These are phyloP conservation scores for Penicillium herquei DNA, from an alignment of 495 filamentous ascomycete genomes.

Conservation along the genomic window DNA sequence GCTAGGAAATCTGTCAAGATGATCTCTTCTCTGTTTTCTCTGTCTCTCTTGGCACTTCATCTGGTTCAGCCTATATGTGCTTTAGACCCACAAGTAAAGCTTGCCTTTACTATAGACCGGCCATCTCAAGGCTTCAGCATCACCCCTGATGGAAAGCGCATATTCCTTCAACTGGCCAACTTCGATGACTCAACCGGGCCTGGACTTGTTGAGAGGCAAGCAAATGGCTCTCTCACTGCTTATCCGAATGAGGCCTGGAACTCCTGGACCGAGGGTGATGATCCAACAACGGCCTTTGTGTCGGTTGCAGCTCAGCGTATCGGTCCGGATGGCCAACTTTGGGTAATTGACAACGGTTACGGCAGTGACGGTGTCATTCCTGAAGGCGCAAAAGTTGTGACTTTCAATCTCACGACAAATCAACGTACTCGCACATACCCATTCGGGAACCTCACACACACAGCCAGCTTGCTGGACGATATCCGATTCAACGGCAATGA, in stretches of 20 bases:
- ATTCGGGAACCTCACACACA: neutral
- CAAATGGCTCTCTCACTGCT: neutral
- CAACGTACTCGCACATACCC: conserved; percentile 1
- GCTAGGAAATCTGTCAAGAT: no score
- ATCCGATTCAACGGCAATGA: conserved; percentile 8
- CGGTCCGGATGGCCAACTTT: conserved; percentile 6
- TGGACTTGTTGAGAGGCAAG: conserved; percentile 2
- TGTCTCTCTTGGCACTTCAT: no score
- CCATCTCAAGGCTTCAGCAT: conserved; percentile 3
- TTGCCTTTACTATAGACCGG: neutral
- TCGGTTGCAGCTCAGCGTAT: conserved; percentile 3
- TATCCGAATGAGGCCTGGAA: conserved; percentile 10
- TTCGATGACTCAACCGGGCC: conserved; percentile 2
- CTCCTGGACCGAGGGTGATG: conserved; percentile 5
- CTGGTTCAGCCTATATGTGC: no score
- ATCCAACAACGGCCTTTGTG: neutral
- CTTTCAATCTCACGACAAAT: conserved; percentile 7
- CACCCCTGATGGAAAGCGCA: conserved; percentile 4
- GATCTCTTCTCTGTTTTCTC: no score
- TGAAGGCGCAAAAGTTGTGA: conserved; percentile 4
- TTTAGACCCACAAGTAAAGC: no score
- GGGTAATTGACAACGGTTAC: conserved; percentile 3
- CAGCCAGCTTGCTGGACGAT: conserved; percentile 1
- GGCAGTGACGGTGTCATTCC: neutral
- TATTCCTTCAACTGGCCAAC: neutral